Evolutionary conservation across 2,329 filamentous ascomycete genomes (phyloP).

Genomic region (Penicillium sp.): DNA sequence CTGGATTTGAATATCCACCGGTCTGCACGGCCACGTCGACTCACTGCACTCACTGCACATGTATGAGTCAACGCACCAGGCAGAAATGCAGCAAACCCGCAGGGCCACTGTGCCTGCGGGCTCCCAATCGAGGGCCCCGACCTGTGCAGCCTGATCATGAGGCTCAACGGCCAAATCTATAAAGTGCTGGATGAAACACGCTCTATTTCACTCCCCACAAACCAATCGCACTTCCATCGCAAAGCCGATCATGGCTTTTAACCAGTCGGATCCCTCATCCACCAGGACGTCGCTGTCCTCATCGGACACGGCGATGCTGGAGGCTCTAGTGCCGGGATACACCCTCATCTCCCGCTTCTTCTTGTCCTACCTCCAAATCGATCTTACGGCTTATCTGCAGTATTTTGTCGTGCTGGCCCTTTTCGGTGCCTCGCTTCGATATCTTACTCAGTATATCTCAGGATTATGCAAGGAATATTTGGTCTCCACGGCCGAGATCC

Average conservation of each 20-base stretch:
- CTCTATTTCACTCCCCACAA: background rate
- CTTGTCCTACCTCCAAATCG: conserved; percentile 58
- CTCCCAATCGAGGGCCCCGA: background rate
- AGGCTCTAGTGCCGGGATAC: conserved; percentile 66
- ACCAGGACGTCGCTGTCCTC: conserved; percentile 13
- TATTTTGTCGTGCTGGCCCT: conserved; percentile 52
- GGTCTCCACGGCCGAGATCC: conserved; percentile 65
- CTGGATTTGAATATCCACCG: background rate
- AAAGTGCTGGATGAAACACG: too few relatives aligned
- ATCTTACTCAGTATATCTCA: conserved; percentile 51
- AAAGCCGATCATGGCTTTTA: conserved; percentile 17
- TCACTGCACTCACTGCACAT: too few relatives aligned
- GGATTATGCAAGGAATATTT: conserved; percentile 53
- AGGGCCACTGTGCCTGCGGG: background rate
- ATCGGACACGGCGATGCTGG: conserved; percentile 44
- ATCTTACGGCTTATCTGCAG: conserved; percentile 62
- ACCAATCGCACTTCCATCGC: background rate
- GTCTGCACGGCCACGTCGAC: too few relatives aligned
- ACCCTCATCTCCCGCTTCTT: conserved; percentile 55
- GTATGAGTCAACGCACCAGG: background rate
- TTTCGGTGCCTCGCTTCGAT: conserved; percentile 53
- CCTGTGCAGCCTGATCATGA: conserved; percentile 2
- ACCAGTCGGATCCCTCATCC: conserved; percentile 14
- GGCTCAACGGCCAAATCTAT: conserved; percentile 6
- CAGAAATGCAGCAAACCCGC: background rate